Evolutionary conservation across 2,329 filamentous ascomycete species (phyloP), one percentile per base, ranked within the genome.

Genomic region (Trichophaea hybrida): DNA sequence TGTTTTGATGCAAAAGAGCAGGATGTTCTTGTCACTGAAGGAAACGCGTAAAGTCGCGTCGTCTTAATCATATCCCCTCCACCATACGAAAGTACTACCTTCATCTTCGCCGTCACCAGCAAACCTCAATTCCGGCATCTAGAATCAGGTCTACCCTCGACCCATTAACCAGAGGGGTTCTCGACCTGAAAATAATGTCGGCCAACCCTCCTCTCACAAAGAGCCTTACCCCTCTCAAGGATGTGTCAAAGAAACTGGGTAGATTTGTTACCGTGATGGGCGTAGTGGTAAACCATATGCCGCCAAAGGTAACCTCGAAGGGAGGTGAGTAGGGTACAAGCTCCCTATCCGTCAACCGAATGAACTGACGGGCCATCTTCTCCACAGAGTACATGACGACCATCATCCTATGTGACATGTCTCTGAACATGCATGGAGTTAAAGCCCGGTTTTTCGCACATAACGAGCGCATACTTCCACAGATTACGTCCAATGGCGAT

Each of bases 241-340:
- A 24, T 31, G 48, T 33, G 32, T 5, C n/a, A 24, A 51, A 24
- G 13, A 46, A 46, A 46, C 40, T n/a, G 24, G n/a, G 48, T 32
- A 37, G 6, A 3, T 33, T 54, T 32, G 34, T 58, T 46, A 72
- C 65, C 58, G 70, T 68, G 37, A 69, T 69, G 52, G 50, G 64
- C 50, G 53, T 66, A 32, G 55, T 68, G 64, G 31, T 69, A 63
- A 48, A 71, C 69, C 51, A 72, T 69, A 38, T 71, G 70, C 56
- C 57, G 40, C 58, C 62, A 48, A 60, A 52, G 38, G 17, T 58
- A 24, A 51, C 59, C 8, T 48, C 35, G 17, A 58, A 61, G 40
- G 46, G 50, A 55, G 63, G 64, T 64, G 35, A 35, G 61, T 64
- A 50, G 24, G 3, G 24, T 24, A 3, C 24, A 61, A 13, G 44